Base-by-base conservation (phyloP, 2,329 filamentous ascomycete species). In the Elsinoe fawcettii region DNA sequence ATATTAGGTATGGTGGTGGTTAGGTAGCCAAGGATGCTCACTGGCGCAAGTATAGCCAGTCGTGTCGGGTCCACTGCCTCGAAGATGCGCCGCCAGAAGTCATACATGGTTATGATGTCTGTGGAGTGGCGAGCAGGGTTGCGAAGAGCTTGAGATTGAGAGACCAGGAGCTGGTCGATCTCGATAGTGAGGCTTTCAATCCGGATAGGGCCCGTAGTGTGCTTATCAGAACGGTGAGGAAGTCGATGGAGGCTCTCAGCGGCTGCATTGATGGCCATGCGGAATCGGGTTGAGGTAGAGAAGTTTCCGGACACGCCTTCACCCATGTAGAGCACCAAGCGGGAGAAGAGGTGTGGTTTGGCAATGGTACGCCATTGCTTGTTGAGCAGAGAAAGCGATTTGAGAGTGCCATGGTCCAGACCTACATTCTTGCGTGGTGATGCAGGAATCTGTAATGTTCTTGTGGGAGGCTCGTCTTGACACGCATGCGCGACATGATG, bases 91-190 rank as follows among this genome's bases (percentile, higher is more conserved):
- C 36, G 36, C 53, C 53, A 55, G 53, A 55, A 55, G 37, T 43
- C 53, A 34, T 43, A 34, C 53, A 55, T 55, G 16, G 53, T 55
- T 9, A 55, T 55, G 34, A 55, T 55, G 22, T 55, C 53, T 16
- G 53, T 55, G 7, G 53, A 43, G 53, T 55, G 53, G 9, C 34
- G 25, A 5, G 53, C 53, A n/a, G 53, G 39, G 12, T 55, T 55
- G 3, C 53, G 36, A 2, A 55, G 12, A n/a, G 53, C 1, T 34
- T 53, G 49, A 8, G 49, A 25, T 8, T 34, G 18, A 6, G 49
- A 22, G 3, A 39, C 30, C 2, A 53, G 18, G 30, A 25, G 16
- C 20, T 30, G 30, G 30, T 53, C 49, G 20, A 53, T 53, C 49
- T 53, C 49, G n/a, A 53, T 25, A 32, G 32, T 20, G n/a, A 53